Evolutionary conservation across 495 filamentous ascomycete genomes (phyloP).

Genomic region (Podospora conica): DNA sequence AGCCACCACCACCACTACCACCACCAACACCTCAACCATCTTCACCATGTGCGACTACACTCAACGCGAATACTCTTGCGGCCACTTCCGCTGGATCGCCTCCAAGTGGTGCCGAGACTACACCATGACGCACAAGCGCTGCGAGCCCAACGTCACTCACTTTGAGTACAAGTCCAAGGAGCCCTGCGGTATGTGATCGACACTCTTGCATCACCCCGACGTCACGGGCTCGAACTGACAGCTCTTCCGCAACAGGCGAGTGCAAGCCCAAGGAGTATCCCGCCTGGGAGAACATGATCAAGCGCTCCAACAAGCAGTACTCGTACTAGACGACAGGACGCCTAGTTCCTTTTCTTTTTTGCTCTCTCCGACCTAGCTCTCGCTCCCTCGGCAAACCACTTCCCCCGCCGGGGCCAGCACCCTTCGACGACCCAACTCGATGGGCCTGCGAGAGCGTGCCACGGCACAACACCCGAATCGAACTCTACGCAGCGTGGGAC

Average conservation of each 20-base stretch:
- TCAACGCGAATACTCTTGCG: conserved; percentile 36
- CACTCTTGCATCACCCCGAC: not conserved
- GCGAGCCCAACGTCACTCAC: conserved; percentile 35
- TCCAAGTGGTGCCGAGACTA: conserved; percentile 39
- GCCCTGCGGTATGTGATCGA: conserved; percentile 29
- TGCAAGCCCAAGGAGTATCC: conserved; percentile 32
- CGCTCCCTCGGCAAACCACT: not conserved
- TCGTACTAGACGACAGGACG: not conserved
- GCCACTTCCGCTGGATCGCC: conserved; percentile 40
- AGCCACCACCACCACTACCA: not conserved
- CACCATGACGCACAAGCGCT: conserved; percentile 35
- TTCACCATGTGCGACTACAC: conserved; percentile 31
- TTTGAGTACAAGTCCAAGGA: conserved; percentile 35
- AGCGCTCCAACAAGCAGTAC: conserved; percentile 31
- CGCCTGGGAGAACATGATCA: conserved; percentile 36
- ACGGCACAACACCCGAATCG: not conserved
- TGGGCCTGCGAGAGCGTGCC: not conserved
- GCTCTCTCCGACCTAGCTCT: not conserved
- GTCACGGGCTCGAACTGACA: not conserved
- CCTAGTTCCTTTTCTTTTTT: not conserved
- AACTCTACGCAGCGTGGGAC: not conserved
- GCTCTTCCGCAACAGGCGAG: conserved; percentile 20
- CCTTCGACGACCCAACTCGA: not conserved
- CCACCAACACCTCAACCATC: not conserved
- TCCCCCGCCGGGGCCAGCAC: not conserved